phyloP scores from a whole-genome alignment of 2,329 filamentous ascomycete species.

The Colletotrichum spaethianum region DNA sequence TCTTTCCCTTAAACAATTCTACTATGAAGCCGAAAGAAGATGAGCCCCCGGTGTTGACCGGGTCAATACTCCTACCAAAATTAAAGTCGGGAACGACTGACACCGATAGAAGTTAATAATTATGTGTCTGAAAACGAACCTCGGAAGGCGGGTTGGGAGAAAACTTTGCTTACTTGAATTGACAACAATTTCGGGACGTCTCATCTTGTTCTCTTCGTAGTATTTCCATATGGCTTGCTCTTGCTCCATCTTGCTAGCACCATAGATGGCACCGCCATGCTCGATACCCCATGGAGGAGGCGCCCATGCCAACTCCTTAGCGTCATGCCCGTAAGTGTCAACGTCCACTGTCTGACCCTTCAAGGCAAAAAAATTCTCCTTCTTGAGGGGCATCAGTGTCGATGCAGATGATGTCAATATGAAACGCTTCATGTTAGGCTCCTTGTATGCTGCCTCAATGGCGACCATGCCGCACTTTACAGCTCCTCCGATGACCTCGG shows the following conservation, averaged over 20 bases:
- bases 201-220: constrained; percentile 49
- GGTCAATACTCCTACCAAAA: constrained; percentile 45
- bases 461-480: constrained; percentile 49
- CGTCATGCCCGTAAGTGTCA: constrained; percentile 9
- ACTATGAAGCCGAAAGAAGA: constrained; percentile 45
- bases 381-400: constrained; percentile 23
- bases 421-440: constrained; percentile 28
- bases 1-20: constrained; percentile 44
- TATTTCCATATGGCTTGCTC: constrained; percentile 58
- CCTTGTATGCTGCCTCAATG: constrained; percentile 44
- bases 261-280: constrained; percentile 50
- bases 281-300: constrained; percentile 38
- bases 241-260: constrained; percentile 54
- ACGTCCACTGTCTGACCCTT: constrained; percentile 41
- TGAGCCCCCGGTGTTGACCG: constrained; percentile 35
- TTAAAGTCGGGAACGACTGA: constrained; percentile 50
- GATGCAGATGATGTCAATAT: constrained; percentile 28
- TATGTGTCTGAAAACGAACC: constrained; percentile 6
- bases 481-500: constrained; percentile 53
- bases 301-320: constrained; percentile 22
- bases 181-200: constrained; percentile 26
- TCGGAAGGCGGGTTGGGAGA: constrained; percentile 41
- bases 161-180: constrained; percentile 21
- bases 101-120: constrained; percentile 37
- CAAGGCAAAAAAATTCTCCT: constrained; percentile 42